phyloP scores from a whole-genome alignment of 768 basidiomycete genomes.

The Leccinellum luteum region DNA sequence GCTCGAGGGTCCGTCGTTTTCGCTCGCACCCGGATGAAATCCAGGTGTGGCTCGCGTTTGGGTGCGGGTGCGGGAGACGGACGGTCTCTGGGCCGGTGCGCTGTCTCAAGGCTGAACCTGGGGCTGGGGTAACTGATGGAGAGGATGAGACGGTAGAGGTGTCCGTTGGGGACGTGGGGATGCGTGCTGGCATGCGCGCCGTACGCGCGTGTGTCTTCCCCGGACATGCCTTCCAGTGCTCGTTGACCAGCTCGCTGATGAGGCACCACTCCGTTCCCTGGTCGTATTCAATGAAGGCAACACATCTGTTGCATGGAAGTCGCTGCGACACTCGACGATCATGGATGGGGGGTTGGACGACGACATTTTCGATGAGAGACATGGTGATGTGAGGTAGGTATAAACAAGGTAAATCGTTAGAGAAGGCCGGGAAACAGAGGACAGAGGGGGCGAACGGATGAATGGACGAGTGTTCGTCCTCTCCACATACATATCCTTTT shows the following conservation, averaged over 20 bases:
- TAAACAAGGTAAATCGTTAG: conserved; percentile 12
- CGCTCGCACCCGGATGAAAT: conserved; percentile 21
- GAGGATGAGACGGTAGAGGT: conserved; percentile 9
- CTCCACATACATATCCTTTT: conserved; percentile 15
- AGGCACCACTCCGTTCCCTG: conserved; percentile 24
- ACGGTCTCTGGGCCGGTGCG: neutral
- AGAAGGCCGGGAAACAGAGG: neutral
- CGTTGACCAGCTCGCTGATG: conserved; percentile 26
- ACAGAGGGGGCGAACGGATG: neutral
- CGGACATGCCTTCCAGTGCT: conserved; percentile 29
- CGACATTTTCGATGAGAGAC: conserved; percentile 15
- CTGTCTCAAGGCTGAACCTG: neutral
- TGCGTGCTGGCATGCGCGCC: conserved; percentile 7
- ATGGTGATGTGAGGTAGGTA: conserved; percentile 11
- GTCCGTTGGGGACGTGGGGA: conserved; percentile 13
- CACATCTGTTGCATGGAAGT: conserved; percentile 30
- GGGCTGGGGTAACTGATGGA: neutral
- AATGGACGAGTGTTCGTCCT: conserved; percentile 1
- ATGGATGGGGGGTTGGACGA: conserved; percentile 1
- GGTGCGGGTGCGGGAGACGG: neutral
- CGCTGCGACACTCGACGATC: conserved; percentile 13
- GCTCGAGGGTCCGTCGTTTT: conserved; percentile 28
- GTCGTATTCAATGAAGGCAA: conserved; percentile 26
- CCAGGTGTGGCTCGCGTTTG: conserved; percentile 2
- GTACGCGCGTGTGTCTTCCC: conserved; percentile 16